phyloP scores from a whole-genome alignment of 2,329 filamentous ascomycete genomes.

The Pseudogymnoascus sp. region DNA sequence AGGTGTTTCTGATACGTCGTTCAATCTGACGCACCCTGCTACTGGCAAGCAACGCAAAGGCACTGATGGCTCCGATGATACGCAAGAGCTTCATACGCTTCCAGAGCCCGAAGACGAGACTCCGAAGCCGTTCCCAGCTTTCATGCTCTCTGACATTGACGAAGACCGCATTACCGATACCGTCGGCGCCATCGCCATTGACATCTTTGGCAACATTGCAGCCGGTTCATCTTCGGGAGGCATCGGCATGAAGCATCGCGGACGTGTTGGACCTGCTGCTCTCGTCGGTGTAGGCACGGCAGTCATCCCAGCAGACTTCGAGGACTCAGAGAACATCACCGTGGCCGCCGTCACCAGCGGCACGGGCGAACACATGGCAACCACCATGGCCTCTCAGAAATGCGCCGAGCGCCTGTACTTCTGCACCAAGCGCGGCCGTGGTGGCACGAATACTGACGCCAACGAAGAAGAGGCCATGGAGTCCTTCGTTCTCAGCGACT shows the following conservation, averaged over 20 bases:
- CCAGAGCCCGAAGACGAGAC: neutral
- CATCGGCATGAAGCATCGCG: slow-evolving; percentile 96
- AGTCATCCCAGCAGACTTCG: slow-evolving; percentile 67
- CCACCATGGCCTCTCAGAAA: slow-evolving; percentile 79
- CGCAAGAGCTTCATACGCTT: neutral
- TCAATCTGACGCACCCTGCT: slow-evolving; percentile 12
- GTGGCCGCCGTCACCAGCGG: slow-evolving; percentile 87
- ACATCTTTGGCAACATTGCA: slow-evolving; percentile 77
- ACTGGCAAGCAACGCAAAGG: slow-evolving; percentile 13
- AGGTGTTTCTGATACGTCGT: slow-evolving; percentile 17
- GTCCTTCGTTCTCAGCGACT: slow-evolving; percentile 77
- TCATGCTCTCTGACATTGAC: slow-evolving; percentile 10
- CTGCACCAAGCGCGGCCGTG: slow-evolving; percentile 49
- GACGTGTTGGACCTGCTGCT: slow-evolving; percentile 84
- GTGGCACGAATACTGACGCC: slow-evolving; percentile 55
- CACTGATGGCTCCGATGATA: slow-evolving; percentile 21
- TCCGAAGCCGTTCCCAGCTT: neutral
- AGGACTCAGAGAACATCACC: slow-evolving; percentile 58
- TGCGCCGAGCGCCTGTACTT: slow-evolving; percentile 81
- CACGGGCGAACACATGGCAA: slow-evolving; percentile 96
- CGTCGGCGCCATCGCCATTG: slow-evolving; percentile 90
- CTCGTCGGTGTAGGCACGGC: slow-evolving; percentile 86
- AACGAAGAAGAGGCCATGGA: slow-evolving; percentile 72
- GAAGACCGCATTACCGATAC: slow-evolving; percentile 76
- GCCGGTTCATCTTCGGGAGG: slow-evolving; percentile 94